phyloP scores from a whole-genome alignment of 2,329 filamentous ascomycete genomes.

The Arthrocladium fulminans region DNA sequence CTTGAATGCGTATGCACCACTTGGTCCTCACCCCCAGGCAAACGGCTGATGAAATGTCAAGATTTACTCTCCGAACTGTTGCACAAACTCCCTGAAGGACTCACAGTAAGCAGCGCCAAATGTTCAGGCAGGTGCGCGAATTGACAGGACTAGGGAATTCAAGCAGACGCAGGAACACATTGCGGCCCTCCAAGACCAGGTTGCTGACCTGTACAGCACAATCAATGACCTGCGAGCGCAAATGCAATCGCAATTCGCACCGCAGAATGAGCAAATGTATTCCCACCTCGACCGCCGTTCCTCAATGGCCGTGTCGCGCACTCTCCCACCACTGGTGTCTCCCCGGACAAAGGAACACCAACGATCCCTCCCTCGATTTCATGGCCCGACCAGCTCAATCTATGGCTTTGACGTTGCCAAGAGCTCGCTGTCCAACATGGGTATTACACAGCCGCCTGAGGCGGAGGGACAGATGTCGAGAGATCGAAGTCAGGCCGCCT shows the following conservation, averaged over 20 bases:
- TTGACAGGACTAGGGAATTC: slow-evolving; percentile 53
- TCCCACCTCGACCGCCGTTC: slow-evolving; percentile 24
- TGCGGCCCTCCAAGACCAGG: slow-evolving; percentile 68
- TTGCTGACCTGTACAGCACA: slow-evolving; percentile 65
- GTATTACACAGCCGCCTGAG: slow-evolving; percentile 59
- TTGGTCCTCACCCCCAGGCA: background rate
- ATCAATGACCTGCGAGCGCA: slow-evolving; percentile 56
- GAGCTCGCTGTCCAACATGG: slow-evolving; percentile 80
- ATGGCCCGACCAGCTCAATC: slow-evolving; percentile 74
- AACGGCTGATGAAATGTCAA: background rate
- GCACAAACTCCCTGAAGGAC: slow-evolving; percentile 74
- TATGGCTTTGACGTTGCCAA: slow-evolving; percentile 84
- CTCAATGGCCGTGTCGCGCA: slow-evolving; percentile 17
- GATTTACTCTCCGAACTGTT: slow-evolving; percentile 57
- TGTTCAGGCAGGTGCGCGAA: slow-evolving; percentile 11
- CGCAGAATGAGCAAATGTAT: slow-evolving; percentile 16
- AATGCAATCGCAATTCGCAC: slow-evolving; percentile 24
- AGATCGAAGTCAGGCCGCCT: slow-evolving; percentile 44
- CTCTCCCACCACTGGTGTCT: slow-evolving; percentile 21
- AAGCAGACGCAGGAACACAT: slow-evolving; percentile 70
- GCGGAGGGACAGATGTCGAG: slow-evolving; percentile 50
- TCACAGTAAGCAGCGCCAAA: slow-evolving; percentile 50
- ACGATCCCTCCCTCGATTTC: slow-evolving; percentile 57
- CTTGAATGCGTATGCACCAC: slow-evolving; percentile 45
- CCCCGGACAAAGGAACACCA: slow-evolving; percentile 38